Conservation (phyloP, 2,329 filamentous ascomycete genomes). For the Scedosporium dehoogii region DNA sequence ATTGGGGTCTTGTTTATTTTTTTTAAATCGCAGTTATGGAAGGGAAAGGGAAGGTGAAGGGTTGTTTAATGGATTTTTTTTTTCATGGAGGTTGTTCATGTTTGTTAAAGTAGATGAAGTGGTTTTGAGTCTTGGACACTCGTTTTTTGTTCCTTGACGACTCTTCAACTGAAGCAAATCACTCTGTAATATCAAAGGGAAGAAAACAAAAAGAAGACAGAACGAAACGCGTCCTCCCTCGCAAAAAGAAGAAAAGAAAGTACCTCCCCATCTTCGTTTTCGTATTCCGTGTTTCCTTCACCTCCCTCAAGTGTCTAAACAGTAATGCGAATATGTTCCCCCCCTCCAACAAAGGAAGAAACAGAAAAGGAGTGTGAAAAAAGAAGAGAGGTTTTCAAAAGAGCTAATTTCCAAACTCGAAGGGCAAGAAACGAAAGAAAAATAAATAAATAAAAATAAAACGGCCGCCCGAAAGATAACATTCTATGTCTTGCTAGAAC, state of each 20-base stretch:
- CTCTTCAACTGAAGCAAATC: too few species aligned
- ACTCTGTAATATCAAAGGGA: background rate
- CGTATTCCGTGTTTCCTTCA: background rate
- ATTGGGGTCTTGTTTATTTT: background rate
- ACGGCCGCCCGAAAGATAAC: background rate
- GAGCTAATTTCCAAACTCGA: background rate
- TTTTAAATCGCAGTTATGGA: background rate
- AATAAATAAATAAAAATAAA: background rate
- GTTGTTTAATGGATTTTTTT: background rate
- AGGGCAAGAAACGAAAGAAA: background rate
- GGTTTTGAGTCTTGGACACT: too few species aligned
- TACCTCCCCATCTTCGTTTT: background rate
- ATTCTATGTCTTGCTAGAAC: background rate
- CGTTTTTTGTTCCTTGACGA: too few species aligned
- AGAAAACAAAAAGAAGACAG: background rate
- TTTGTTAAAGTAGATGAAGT: too few species aligned
- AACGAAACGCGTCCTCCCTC: background rate
- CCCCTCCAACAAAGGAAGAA: too few species aligned
- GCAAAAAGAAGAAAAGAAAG: background rate
- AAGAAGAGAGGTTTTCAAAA: background rate
- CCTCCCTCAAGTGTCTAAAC: background rate
- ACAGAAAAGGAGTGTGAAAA: too few species aligned
- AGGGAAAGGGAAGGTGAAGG: background rate
- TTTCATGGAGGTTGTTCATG: too few species aligned
- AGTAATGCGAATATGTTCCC: too few species aligned